Evolutionary conservation across 305 asterid genomes (phyloP), one percentile per base, ranked within the genome.

Genomic region (Fraxinus sp.): DNA sequence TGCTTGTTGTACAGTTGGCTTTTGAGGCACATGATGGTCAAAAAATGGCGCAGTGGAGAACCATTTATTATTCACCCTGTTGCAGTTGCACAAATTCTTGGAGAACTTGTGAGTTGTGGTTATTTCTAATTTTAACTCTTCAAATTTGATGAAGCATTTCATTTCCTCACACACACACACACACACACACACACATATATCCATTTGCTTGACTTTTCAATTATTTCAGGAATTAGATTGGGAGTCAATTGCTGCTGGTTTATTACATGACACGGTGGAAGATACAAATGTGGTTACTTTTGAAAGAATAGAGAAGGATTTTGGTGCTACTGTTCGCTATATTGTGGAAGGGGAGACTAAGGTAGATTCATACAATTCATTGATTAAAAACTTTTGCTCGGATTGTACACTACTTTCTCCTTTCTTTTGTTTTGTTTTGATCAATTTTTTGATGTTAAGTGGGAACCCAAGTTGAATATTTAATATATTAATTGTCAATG

Each of bases 341-440:
- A 95, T 95, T 82, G 98, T 95, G 71, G 98, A 93, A 93, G 98
- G 98, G 86, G 98, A 95, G 88, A 95, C 98, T 80, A 95, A 95
- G 98, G 98, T 91, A 83, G 79, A 83, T 81, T 79, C 35, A 10
- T 71, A 49, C 41, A 20, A 22, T 30, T 79, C 75, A 52, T 52
- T 52, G 20, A 52, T 52, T 52, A 14, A 52, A 4, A 4, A 1
- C 2, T 52, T 52, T 52, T 16, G 62, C 62, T 52, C 0, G 8
- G 7, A 52, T 52, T 52, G 62, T 26, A 33, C 81, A 62, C 43
- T 59, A 52, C 59, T 59, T 66, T 84, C 18, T 77, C 9, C n/a
- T 0, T 68, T 79, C 35, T 77, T 9, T 39, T 41, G 57, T 3
- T 80, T 35, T 35, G 72, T 79, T 84, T 35, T 72, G 75, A 41